Base-by-base conservation (phyloP, 768 basidiomycete genomes). In the Nidularia sp. region DNA sequence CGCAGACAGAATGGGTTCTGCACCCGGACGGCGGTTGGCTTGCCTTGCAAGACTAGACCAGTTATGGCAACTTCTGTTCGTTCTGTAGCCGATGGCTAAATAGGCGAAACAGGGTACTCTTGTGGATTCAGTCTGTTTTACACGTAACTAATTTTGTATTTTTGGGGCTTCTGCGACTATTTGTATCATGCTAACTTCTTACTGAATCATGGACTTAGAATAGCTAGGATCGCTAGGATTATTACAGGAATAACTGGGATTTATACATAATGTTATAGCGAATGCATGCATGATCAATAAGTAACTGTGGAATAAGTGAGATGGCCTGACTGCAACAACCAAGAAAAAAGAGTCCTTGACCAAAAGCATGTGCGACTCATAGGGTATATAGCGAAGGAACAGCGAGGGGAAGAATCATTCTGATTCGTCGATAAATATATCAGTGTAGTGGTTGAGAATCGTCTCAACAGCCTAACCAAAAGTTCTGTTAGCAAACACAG, bases 391-490 rank as follows among this genome's bases (percentile, higher is more conserved):
- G 6, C 25, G 25, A 25, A 25, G 3, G 25, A 25, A 25, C 25
- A 25, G 25, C 3, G 25, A 25, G 32, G 13, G 31, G 33, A 31
- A 15, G 48, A 45, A 44, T 46, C 35, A 74, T 48, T 88, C 88
- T 56, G 76, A 70, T 66, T 93, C 95, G 60, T 96, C 95, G 57
- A 98, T 88, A 69, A 98, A 98, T 62, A 98, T 98, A 74, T 97
- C 95, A 52, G 81, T 84, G 70, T 93, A 98, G 65, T 95, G 93
- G 61, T 87, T 85, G 58, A 98, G 74, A 62, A 98, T 96, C 4
- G 93, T 98, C 69, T 98, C 95, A 58, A 98, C 84, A 32, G 93
- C 94, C 92, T 96, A 62, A 25, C 43, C 25, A 25, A 25, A 25
- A 25, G 25, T 25, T 3, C 25, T 25, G 25, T 25, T 25, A 25